phyloP scores from a whole-genome alignment of 306 rosid species.

The Lotus japonicus region DNA sequence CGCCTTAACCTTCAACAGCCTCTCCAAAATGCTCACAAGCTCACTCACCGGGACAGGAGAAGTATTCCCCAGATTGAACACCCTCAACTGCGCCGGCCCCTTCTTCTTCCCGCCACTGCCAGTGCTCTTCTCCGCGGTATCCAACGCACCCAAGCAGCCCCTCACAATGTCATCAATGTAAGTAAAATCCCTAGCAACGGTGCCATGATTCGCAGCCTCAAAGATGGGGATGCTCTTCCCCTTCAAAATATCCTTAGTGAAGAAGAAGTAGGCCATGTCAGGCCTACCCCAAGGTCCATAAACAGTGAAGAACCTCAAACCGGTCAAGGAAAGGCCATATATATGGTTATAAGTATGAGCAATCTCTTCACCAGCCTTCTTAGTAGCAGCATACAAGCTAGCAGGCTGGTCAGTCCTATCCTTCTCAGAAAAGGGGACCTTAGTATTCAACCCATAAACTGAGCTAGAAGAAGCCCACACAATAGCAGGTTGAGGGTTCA shows the following conservation, averaged over 20 bases:
- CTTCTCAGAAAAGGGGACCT: conserved; percentile 87
- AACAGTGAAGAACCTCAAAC: conserved; percentile 86
- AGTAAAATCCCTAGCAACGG: conserved; percentile 92
- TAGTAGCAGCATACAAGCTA: conserved; percentile 90
- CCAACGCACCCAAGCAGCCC: conserved; percentile 88
- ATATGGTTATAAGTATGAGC: conserved; percentile 94
- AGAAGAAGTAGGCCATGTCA: conserved; percentile 95
- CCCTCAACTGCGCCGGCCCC: conserved; percentile 84
- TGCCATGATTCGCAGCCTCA: conserved; percentile 81
- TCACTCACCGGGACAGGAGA: conserved; percentile 84
- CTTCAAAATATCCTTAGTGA: conserved; percentile 78
- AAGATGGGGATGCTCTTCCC: conserved; percentile 77
- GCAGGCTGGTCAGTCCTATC: conserved; percentile 95
- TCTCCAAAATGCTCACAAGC: conserved; percentile 89
- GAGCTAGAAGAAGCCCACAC: conserved; percentile 98
- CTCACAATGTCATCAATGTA: conserved; percentile 95
- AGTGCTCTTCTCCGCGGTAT: conserved; percentile 91
- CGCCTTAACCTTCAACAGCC: conserved; percentile 83
- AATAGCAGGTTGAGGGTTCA: conserved; percentile 88
- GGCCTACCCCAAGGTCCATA: conserved; percentile 99
- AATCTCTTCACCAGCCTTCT: conserved; percentile 98
- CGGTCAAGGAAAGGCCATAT: conserved; percentile 86
- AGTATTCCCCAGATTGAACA: conserved; percentile 90
- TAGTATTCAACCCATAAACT: conserved; percentile 88
- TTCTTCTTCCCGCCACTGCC: conserved; percentile 97